These are phyloP conservation scores for Remersonia thermophila DNA, from an alignment of 2,329 filamentous ascomycete species.

Conservation along the genomic window DNA sequence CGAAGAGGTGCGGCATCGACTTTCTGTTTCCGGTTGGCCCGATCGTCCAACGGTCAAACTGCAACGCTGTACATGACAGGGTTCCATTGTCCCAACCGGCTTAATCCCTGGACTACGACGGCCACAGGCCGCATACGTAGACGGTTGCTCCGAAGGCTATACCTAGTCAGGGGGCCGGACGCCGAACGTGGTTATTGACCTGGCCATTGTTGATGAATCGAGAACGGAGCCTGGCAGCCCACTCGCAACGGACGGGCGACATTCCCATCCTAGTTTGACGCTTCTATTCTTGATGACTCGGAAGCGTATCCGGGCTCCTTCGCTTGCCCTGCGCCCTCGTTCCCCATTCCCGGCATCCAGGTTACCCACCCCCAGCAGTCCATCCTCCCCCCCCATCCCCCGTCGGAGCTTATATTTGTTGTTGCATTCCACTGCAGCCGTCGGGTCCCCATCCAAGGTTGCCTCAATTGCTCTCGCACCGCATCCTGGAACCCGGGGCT, in stretches of 20 bases:
- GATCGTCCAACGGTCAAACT: neutral
- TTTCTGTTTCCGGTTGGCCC: slow-evolving; percentile 1
- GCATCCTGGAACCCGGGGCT: slow-evolving; percentile 12
- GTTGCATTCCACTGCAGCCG: slow-evolving; percentile 16
- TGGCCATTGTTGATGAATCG: slow-evolving; percentile 9
- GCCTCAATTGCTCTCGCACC: neutral
- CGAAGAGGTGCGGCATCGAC: too few species aligned
- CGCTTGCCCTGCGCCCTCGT: slow-evolving; percentile 1
- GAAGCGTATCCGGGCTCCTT: neutral
- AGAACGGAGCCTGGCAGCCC: slow-evolving; percentile 9
- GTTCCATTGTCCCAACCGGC: slow-evolving; percentile 1
- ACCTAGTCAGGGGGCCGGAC: too few species aligned
- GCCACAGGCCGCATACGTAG: neutral
- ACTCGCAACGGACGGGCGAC: neutral
- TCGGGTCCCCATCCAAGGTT: neutral
- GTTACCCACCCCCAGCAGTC: slow-evolving; percentile 10
- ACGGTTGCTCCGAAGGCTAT: too few species aligned
- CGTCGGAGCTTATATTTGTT: slow-evolving; percentile 11
- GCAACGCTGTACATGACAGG: neutral
- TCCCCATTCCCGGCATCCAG: slow-evolving; percentile 16
- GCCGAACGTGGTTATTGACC: neutral
- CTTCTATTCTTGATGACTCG: slow-evolving; percentile 2
- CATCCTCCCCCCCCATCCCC: slow-evolving; percentile 2
- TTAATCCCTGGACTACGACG: slow-evolving; percentile 4
- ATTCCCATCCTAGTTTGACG: neutral